These are phyloP conservation scores for Wickerhamomyces silvicola DNA, from an alignment of 805 yeast genomes.

Conservation along the genomic window DNA sequence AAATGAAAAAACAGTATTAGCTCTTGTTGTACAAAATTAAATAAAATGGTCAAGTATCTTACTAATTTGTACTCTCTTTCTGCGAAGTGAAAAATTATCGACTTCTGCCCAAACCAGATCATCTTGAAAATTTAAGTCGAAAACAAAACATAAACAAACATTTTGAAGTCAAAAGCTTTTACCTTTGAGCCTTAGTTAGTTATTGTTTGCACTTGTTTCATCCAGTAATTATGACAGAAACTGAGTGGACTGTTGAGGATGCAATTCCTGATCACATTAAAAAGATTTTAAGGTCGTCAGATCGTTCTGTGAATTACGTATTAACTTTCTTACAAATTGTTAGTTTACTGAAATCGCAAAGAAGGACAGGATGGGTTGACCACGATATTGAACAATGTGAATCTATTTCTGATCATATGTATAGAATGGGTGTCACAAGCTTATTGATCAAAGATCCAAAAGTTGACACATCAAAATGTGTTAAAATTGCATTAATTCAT, in stretches of 20 bases:
- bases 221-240: no score
- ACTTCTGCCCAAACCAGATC: slow-evolving; percentile 1
- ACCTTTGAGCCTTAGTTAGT: no score
- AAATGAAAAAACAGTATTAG: no score
- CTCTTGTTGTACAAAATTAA: no score
- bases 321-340: slow-evolving; percentile 59
- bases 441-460: slow-evolving; percentile 53
- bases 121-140: no score
- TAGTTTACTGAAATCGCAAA: slow-evolving; percentile 66
- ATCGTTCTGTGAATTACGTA: slow-evolving; percentile 38
- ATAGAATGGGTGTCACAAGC: slow-evolving; percentile 80
- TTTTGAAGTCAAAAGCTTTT: no score
- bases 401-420: slow-evolving; percentile 92
- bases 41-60: no score
- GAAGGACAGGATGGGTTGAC: slow-evolving; percentile 93
- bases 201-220: no score
- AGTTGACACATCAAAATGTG: slow-evolving; percentile 62
- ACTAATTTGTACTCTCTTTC: no score
- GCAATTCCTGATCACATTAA: slow-evolving; percentile 44
- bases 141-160: no score
- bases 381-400: slow-evolving; percentile 40
- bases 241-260: slow-evolving; percentile 46
- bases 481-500: slow-evolving; percentile 81
- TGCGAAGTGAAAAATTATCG: no score
- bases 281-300: slow-evolving; percentile 24